Evolutionary conservation across 1,284 basidiomycete species (phyloP).

Genomic region (Leccinum subfulvum): DNA sequence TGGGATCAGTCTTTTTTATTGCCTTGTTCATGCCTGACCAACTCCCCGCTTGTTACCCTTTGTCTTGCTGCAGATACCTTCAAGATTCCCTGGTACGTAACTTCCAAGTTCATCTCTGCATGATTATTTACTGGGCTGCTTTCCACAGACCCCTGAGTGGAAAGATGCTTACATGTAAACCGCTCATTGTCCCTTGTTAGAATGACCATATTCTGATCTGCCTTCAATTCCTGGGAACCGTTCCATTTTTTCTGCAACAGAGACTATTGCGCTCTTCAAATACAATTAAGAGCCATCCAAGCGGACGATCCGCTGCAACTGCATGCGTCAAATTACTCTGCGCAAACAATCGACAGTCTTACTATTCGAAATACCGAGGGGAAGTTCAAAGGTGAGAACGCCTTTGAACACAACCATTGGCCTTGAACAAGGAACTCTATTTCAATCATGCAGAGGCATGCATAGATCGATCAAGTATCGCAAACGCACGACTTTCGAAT

Average conservation of each 20-base stretch:
- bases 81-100: constrained; percentile 63
- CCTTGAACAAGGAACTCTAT: not conserved
- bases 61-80: constrained; percentile 48
- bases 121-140: not conserved
- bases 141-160: constrained; percentile 71
- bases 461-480: not conserved
- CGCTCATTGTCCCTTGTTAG: not conserved
- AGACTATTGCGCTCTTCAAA: constrained; percentile 73
- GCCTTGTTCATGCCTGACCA: constrained; percentile 11
- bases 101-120: not conserved
- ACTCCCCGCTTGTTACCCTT: not conserved
- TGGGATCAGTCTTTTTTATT: constrained; percentile 26
- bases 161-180: constrained; percentile 77
- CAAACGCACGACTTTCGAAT: not conserved
- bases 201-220: constrained; percentile 4
- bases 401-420: not conserved
- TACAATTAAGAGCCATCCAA: constrained; percentile 59
- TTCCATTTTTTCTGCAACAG: constrained; percentile 35
- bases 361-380: constrained; percentile 1
- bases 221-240: constrained; percentile 1
- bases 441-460: constrained; percentile 6
- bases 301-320: constrained; percentile 20
- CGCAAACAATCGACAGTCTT: constrained; percentile 3
- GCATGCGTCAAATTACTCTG: constrained; percentile 21
- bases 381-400: constrained; percentile 11